Evolutionary conservation across 192 early-diverging fungal species (phyloP).

Genomic region (Backusella parvicylindrica): DNA sequence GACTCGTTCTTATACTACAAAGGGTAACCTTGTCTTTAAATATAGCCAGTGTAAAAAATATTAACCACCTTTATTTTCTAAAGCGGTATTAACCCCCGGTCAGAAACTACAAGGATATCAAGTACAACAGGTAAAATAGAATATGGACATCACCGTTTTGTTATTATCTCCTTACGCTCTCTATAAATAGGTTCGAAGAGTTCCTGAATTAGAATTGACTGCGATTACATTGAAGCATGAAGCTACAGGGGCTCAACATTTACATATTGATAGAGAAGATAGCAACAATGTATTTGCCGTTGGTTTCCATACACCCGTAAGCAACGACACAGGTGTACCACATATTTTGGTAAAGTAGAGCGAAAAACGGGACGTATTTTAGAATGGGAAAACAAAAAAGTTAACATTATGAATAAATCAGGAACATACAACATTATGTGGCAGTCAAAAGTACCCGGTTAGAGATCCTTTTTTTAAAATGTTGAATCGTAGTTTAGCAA

Average conservation of each 20-base stretch:
- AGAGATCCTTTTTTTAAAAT: conserved; percentile 99
- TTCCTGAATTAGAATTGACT: conserved; percentile 77
- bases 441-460: conserved; percentile 83
- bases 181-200: conserved; percentile 42
- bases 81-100: conserved; percentile 3
- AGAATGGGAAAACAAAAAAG: neutral
- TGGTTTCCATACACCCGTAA: conserved; percentile 82
- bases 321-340: conserved; percentile 81
- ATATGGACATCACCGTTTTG: neutral
- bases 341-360: conserved; percentile 69
- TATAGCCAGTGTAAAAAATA: neutral
- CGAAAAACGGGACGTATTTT: neutral
- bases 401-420: neutral
- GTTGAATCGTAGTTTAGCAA: conserved; percentile 91
- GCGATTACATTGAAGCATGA: conserved; percentile 74
- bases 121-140: conserved; percentile 17
- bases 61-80: neutral
- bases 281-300: conserved; percentile 94
- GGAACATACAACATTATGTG: conserved; percentile 94
- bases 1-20: conserved; percentile 1
- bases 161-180: neutral
- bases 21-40: neutral
- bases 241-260: conserved; percentile 78
- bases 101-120: conserved; percentile 18
- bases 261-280: conserved; percentile 86